These are phyloP conservation scores for Trifolium pratense DNA, from an alignment of 306 rosid species.

Conservation along the genomic window DNA sequence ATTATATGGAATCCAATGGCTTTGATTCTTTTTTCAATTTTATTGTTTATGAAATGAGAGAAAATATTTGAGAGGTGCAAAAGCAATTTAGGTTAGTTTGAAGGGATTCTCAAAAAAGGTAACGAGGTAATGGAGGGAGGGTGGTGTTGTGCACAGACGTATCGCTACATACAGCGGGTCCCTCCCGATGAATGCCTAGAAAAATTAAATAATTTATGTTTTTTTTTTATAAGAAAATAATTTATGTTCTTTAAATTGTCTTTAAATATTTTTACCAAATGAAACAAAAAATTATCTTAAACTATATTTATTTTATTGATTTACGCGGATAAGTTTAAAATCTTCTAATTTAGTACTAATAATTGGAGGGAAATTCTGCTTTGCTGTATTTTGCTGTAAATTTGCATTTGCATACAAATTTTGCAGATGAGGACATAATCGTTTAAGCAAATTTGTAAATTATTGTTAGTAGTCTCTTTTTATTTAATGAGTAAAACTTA, in stretches of 20 bases:
- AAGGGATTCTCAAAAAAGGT: conserved; percentile 16
- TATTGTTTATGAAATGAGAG: neutral
- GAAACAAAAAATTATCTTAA: neutral
- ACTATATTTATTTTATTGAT: neutral
- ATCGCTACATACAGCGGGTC: conserved; percentile 3
- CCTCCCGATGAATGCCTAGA: neutral
- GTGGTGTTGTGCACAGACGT: neutral
- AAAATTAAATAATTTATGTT: neutral
- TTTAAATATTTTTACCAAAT: neutral
- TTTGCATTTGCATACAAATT: neutral
- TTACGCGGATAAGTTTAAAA: neutral
- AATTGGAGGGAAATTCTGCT: neutral
- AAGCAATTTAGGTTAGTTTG: conserved; percentile 27
- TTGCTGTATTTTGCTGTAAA: conserved; percentile 2
- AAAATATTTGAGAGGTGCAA: neutral
- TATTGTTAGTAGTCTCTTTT: too few species aligned
- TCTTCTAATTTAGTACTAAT: neutral
- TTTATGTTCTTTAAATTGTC: neutral
- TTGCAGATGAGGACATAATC: neutral
- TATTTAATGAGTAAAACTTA: too few species aligned
- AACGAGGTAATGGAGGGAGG: neutral
- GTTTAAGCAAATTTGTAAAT: neutral
- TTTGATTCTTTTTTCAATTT: too few species aligned
- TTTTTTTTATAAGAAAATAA: too few species aligned
- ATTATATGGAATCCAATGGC: too few species aligned